Base-by-base conservation (phyloP, 2,329 filamentous ascomycete species). In the Colletotrichum sp. region DNA sequence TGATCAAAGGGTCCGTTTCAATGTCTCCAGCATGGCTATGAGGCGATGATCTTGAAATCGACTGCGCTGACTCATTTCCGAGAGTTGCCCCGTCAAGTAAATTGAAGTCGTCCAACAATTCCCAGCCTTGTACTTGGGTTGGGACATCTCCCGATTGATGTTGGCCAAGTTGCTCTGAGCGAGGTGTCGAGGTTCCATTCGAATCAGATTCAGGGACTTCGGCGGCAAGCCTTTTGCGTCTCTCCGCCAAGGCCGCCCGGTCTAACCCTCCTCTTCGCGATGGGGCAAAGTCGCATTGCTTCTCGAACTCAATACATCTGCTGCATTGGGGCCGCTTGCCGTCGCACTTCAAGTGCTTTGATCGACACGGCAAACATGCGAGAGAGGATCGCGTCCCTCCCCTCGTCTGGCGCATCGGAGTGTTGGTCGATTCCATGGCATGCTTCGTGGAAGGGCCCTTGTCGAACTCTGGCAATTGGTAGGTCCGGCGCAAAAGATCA, bases 331-430 rank as follows among this genome's bases (percentile, higher is more conserved):
- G 88, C 18, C 86, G 84, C 34, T 85, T 85, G 14, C 86, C 89
- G 78, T 90, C 88, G 79, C 89, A 91, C 78, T 90, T 90, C 43
- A 90, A 80, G 79, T 91, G 89, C 39, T 88, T 83, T 26, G 83
- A 87, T 24, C 89, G 85, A 74, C 89, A 91, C 32, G 86, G 86
- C 12, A 90, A 85, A 79, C 89, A 91, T 16, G 89, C 89, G 68
- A 87, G 78, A 4, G 83, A 82, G 1, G 83, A 84, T 52, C 81
- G 80, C 14, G 79, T 59, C 8, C 21, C 32, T 52, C 72, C 32
- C 24, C 52, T 28, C 28, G 30, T 36, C 21, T 43, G 55, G 6
- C 28, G 36, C 10, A 7, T 36, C 10, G 66, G 12, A 18, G n/a
- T 16, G 28, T 57, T 36, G 52, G 16, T 18, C 9, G 52, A n/a